Evolutionary conservation across 2,329 filamentous ascomycete genomes (phyloP), one percentile per base, ranked within the genome.

Genomic region (Daldinia sp.): DNA sequence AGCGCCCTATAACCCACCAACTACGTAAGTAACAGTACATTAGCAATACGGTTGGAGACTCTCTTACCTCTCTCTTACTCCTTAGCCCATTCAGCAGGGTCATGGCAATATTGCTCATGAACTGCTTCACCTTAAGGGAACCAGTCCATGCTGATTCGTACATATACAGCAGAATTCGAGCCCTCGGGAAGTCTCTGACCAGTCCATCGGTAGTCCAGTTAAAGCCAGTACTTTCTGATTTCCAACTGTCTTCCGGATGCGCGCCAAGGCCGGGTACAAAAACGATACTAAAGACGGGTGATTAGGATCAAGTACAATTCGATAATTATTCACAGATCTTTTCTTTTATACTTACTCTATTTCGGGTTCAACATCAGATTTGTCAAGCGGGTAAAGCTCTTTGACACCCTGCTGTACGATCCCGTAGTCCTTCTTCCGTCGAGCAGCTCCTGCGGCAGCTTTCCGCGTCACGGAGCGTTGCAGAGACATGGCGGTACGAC

Each of bases 81-180:
- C 72, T 71, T 17, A 81, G 53, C 0, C 74, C 74, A 23, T 72
- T 73, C 3, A 81, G 69, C 11, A 81, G 66, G 2, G 72, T 75
- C 63, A 73, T 75, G 1, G 78, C 76, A 49, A 81, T 67, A 56
- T 79, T 79, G 4, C 68, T 52, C 57, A 81, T 76, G 27, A 76
- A 78, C 37, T 79, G 77, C 64, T 77, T 78, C n/a, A 80, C 77
- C 50, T 78, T 79, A 27, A 80, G 69, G 3, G 72, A 58, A 0
- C 78, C 78, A 1, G 64, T 71, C 79, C 79, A 81, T 34, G 76
- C 75, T 5, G 79, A 81, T 49, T 80, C 75, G 35, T 79, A 80
- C 65, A 76, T 78, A 48, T 79, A 81, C 1, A 81, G 64, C 13
- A 81, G 70, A 9, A 81, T 68, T 2, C 79, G 71, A 2, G 78